Evolutionary conservation across 768 basidiomycete species (phyloP), one percentile per base, ranked within the genome.

Genomic region (Asterophora parasitica): DNA sequence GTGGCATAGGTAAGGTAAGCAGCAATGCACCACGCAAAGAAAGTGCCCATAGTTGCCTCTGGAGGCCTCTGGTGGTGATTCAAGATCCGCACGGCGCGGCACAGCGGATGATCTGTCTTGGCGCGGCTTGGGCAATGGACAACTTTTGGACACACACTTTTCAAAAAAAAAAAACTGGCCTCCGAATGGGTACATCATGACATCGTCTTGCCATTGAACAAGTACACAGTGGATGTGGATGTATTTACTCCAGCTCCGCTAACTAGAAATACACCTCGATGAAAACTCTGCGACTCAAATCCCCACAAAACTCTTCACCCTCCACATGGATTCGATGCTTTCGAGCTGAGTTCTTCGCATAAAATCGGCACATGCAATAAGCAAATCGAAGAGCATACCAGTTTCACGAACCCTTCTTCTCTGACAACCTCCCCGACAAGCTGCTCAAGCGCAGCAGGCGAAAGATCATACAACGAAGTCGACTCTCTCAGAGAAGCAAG

Each of bases 361-460:
- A 13, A 16, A 43, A 28, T 45, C 28, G 34, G 19, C 11, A 4
- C 15, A 28, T 33, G 12, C 9, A 12, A 16, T 7, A 1, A 11
- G 12, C 15, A 17, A 36, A 26, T 13, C 63, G 7, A 52, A 23
- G 23, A 23, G 23, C 78, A 51, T 56, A 88, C 91, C 78, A 97
- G 72, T 53, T 78, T 75, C 10, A 74, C 65, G 59, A 96, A 92
- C 6, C 90, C 82, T 44, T 92, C 82, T 61, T 89, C 86, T 44
- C 79, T 76, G 13, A 88, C 71, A 17, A 88, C 74, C 20, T 81
- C 73, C 9, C 74, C 71, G 13, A 88, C 73, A 2, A 84, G 60
- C 37, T 64, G 63, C 56, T 87, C 83, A 10, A 89, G 73, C 6
- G 75, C 70, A 9, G 62, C 48, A 28, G 62, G 67, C 17, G 83